Base-by-base conservation (phyloP, 2,329 filamentous ascomycete species). In the Hypoxylon sp. region DNA sequence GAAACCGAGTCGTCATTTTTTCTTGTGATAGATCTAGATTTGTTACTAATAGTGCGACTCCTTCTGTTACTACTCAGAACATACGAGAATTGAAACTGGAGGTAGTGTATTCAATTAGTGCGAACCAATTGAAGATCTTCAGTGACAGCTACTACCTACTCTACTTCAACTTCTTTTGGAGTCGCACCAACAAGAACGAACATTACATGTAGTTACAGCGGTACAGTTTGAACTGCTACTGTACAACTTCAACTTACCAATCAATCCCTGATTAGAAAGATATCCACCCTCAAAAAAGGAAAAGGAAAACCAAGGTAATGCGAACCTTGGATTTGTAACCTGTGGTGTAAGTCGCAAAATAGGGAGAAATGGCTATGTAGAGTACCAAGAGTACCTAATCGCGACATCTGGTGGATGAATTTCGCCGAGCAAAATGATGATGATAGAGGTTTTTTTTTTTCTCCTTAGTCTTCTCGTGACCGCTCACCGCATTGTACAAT, bases 331-430 rank as follows among this genome's bases (percentile, higher is more conserved):
- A 29, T 44, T 48, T 41, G 51, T 47, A 41, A 53, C 51, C 31
- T 48, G 23, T 42, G 44, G 44, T 51, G 48, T 37, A 51, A 43
- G 42, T 47, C 36, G 42, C 15, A 27, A 19, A 20, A 38, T n/a
- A 29, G 12, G 12, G 12, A 12, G 11, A n/a, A 23, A 34, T 37
- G 42, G 23, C 25, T 27, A 32, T n/a, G n/a, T n/a, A n/a, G n/a
- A n/a, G n/a, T n/a, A n/a, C n/a, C 34, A 15, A 35, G 45, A 49
- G 44, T 48, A 40, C 37, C 26, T 46, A 46, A 57, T 57, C 45
- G 50, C 50, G 54, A 54, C 54, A 57, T 57, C 21, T 54, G 45
- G 41, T 38, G 41, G 50, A 54, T 49, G 17, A 37, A 53, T 57
- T 54, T 47, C 49, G 54, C 54, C 45, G 54, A 57, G 20, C 8